phyloP scores from a whole-genome alignment of 495 filamentous ascomycete species.

The Usnea hakonensis region DNA sequence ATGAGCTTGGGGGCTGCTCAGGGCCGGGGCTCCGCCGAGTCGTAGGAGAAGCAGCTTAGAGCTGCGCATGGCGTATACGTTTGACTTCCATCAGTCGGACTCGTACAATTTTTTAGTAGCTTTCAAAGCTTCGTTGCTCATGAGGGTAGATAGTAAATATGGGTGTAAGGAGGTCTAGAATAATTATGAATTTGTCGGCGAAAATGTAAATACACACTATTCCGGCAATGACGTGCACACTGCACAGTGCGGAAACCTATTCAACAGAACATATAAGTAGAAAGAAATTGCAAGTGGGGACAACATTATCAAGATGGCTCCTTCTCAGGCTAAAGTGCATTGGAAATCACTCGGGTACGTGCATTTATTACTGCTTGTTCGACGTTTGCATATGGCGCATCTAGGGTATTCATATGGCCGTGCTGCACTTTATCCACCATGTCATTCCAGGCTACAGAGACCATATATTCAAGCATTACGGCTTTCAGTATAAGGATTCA shows the following conservation, averaged over 20 bases:
- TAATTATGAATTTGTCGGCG: too few species aligned
- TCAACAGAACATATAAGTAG: background rate
- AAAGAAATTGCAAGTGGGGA: background rate
- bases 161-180: background rate
- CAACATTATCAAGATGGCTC: background rate
- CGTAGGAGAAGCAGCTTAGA: conserved; percentile 24
- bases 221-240: background rate
- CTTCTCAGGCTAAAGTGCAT: background rate
- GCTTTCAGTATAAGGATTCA: background rate
- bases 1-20: conserved; percentile 6
- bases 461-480: background rate
- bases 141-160: background rate
- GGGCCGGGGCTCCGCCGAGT: conserved; percentile 16
- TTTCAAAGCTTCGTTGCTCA: background rate
- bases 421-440: background rate
- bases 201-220: conserved; percentile 1
- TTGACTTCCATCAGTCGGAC: conserved; percentile 1
- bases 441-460: background rate
- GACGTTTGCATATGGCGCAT: background rate
- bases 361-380: background rate
- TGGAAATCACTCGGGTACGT: background rate
- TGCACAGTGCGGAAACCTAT: background rate
- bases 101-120: background rate
- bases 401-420: background rate
- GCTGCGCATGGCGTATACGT: conserved; percentile 22